phyloP scores from a whole-genome alignment of 352 stramenopile species.

The Pelagophyceae sp. region DNA sequence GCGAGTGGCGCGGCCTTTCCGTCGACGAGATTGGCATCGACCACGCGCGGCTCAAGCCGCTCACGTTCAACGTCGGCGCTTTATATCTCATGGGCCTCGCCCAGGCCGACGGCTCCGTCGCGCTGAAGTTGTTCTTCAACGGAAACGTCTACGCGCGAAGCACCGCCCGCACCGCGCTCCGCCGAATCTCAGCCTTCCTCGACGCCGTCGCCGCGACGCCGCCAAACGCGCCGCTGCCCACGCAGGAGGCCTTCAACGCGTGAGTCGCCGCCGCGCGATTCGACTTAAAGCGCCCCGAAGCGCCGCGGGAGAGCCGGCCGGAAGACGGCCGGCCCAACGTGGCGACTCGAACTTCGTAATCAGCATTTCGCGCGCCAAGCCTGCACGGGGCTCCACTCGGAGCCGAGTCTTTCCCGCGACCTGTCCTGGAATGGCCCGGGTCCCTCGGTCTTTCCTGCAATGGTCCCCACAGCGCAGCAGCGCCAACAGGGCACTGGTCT shows the following conservation, averaged over 20 bases:
- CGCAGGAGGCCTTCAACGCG: background rate
- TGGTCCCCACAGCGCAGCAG: too few relatives aligned
- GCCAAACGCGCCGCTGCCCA: background rate
- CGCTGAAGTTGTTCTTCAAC: constrained; percentile 10
- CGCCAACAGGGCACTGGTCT: too few relatives aligned
- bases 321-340: too few relatives aligned
- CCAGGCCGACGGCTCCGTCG: constrained; percentile 1
- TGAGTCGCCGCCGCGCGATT: too few relatives aligned
- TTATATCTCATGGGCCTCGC: constrained; percentile 16
- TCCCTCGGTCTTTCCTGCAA: too few relatives aligned
- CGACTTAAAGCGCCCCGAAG: too few relatives aligned
- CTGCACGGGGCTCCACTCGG: too few relatives aligned
- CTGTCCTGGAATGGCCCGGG: too few relatives aligned
- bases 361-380: too few relatives aligned
- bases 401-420: too few relatives aligned
- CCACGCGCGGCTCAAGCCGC: background rate
- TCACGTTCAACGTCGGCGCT: constrained; percentile 13
- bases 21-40: background rate
- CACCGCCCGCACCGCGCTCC: background rate
- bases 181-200: background rate
- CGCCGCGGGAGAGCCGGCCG: too few relatives aligned
- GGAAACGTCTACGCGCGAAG: background rate
- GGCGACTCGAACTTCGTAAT: too few relatives aligned
- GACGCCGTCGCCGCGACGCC: background rate
- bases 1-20: background rate